Evolutionary conservation across 768 basidiomycete genomes (phyloP).

Genomic region (Austroboletus festivus): DNA sequence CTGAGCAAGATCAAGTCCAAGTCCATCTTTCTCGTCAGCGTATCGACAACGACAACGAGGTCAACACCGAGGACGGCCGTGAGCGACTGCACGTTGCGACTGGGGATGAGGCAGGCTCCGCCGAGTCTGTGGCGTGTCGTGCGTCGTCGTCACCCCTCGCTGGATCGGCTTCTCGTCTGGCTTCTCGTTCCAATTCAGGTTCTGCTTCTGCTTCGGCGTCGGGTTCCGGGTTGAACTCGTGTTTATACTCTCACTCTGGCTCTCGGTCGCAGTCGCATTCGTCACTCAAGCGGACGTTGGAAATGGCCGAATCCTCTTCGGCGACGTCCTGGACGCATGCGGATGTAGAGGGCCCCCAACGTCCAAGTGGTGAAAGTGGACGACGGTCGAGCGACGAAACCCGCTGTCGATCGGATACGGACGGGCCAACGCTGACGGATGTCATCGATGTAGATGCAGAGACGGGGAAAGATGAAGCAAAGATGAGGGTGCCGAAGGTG

Average conservation of each 20-base stretch:
- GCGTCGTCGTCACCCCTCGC: neutral
- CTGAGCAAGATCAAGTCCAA: too few species aligned
- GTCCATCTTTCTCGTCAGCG: too few species aligned
- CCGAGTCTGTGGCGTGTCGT: neutral
- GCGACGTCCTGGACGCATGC: conserved; percentile 29
- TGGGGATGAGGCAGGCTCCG: neutral
- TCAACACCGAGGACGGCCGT: neutral
- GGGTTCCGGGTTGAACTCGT: neutral
- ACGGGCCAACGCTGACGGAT: neutral
- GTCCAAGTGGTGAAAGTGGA: conserved; percentile 5
- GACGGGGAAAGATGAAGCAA: neutral
- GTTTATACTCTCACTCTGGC: conserved; percentile 4
- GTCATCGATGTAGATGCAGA: neutral
- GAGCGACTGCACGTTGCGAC: too few species aligned
- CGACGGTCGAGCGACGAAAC: neutral
- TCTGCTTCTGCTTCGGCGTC: conserved; percentile 6
- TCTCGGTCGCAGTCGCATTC: conserved; percentile 14
- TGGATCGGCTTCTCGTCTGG: neutral
- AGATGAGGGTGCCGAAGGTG: neutral
- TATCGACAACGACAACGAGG: neutral
- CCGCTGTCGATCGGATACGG: conserved; percentile 1
- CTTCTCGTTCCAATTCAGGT: conserved; percentile 5
- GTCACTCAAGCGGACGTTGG: conserved; percentile 14
- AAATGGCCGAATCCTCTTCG: conserved; percentile 19
- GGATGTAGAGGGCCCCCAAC: conserved; percentile 7